Conservation (phyloP, 106 monocot species). For the Dactylorhiza incarnata region DNA sequence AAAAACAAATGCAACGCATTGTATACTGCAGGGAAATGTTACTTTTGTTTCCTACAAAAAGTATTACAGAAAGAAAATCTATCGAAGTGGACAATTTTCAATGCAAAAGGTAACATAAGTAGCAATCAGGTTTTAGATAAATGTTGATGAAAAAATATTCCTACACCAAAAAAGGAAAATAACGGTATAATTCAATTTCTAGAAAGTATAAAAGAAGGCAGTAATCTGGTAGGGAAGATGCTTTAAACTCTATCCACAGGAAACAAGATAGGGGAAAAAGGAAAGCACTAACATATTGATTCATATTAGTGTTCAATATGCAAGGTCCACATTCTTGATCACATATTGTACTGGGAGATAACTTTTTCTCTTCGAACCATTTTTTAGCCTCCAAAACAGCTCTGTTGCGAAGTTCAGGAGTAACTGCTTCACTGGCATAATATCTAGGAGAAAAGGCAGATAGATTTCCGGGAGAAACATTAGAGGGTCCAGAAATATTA, state of each 20-base stretch:
- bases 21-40: background rate
- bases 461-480: conserved; percentile 16
- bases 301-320: conserved; percentile 29
- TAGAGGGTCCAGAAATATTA: conserved; percentile 19
- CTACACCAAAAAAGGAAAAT: background rate
- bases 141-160: background rate
- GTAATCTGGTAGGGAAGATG: background rate
- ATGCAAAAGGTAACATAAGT: background rate
- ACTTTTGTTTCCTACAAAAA: background rate
- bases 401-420: conserved; percentile 26
- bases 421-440: conserved; percentile 14
- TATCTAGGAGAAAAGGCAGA: conserved; percentile 19
- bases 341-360: conserved; percentile 24
- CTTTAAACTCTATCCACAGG: background rate
- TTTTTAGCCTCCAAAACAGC: conserved; percentile 77
- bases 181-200: background rate
- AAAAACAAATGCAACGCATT: background rate
- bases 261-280: background rate
- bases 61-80: background rate
- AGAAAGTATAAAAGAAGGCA: background rate
- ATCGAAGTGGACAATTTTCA: no score
- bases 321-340: conserved; percentile 36
- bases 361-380: conserved; percentile 63
- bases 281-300: conserved; percentile 24
- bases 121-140: background rate